Evolutionary conservation across 768 basidiomycete genomes (phyloP), one percentile per base, ranked within the genome.

Genomic region (Rhodosporidiobolus odoratus): DNA sequence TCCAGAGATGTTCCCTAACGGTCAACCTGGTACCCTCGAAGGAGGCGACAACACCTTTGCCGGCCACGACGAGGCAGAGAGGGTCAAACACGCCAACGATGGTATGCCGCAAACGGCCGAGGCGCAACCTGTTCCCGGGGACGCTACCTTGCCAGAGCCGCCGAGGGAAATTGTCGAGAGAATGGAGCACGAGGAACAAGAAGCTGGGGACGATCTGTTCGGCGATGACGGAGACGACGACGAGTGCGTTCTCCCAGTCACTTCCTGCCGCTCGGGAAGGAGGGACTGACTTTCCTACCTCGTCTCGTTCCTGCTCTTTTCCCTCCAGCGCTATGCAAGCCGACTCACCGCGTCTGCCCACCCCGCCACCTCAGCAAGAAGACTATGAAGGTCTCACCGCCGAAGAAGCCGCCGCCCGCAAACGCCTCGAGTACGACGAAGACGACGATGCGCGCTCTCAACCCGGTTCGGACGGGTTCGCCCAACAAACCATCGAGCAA

Each of bases 351-450:
- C 35, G 34, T 1, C 35, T 41, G 9, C 45, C 63, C 8, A 34
- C 62, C 35, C 9, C 56, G 7, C 48, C 35, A 9, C 64, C 69
- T 32, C 59, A 71, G 1, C 63, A 56, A 1, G 56, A 73, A 5
- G 69, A 72, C 10, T 76, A 73, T 25, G 91, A 90, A 61, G 82
- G 86, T 25, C 81, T 90, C 40, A 85, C 89, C 2, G 58, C 59
- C 13, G 72, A 65, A 3, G 70, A 77, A 56, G 66, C 71, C 21
- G 65, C 57, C 40, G 34, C 47, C 2, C 72, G 77, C 16, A 30
- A 43, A 0, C 58, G 56, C 21, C 67, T 82, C 30, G 81, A 82
- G 66, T 82, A 82, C 65, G 76, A 72, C 37, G 80, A 80, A 54
- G 75, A 78, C 27, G 76, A 72, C 17, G 72, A 35, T 10, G 66